phyloP scores from a whole-genome alignment of 2,329 filamentous ascomycete genomes.

The Colletotrichum filicis region DNA sequence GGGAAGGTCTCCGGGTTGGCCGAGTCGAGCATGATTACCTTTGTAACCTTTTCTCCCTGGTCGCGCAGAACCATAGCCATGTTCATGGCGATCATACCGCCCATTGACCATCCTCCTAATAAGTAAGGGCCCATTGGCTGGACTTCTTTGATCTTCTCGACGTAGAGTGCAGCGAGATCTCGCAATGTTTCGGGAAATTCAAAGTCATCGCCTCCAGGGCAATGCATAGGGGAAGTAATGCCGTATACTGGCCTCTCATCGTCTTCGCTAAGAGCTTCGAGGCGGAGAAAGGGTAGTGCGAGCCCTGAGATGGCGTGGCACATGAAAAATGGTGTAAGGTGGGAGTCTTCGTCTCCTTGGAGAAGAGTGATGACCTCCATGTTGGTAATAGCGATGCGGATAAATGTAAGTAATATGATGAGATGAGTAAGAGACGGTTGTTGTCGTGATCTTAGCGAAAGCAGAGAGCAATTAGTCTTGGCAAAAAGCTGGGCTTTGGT shows the following conservation, averaged over 20 bases:
- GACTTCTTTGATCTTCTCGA: background rate
- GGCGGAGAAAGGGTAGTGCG: background rate
- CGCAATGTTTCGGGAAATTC: background rate
- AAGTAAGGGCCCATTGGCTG: background rate
- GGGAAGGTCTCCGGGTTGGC: background rate
- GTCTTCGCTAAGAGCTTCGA: background rate
- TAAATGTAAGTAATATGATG: background rate
- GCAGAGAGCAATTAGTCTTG: background rate
- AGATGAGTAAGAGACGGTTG: background rate
- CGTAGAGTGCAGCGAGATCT: background rate
- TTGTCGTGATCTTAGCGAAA: background rate
- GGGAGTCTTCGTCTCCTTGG: background rate
- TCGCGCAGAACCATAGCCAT: background rate
- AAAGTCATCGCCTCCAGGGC: background rate
- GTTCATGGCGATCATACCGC: background rate
- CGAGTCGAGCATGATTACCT: background rate
- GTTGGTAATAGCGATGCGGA: background rate
- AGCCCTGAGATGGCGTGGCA: background rate
- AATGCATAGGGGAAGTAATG: background rate
- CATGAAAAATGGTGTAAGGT: background rate
- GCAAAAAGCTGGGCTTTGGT: background rate
- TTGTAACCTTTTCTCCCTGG: background rate
- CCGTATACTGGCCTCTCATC: background rate
- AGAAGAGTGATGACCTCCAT: background rate
- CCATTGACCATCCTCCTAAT: background rate